Evolutionary conservation across 306 rosid species (phyloP), one percentile per base, ranked within the genome.

Genomic region (Malus fusca): DNA sequence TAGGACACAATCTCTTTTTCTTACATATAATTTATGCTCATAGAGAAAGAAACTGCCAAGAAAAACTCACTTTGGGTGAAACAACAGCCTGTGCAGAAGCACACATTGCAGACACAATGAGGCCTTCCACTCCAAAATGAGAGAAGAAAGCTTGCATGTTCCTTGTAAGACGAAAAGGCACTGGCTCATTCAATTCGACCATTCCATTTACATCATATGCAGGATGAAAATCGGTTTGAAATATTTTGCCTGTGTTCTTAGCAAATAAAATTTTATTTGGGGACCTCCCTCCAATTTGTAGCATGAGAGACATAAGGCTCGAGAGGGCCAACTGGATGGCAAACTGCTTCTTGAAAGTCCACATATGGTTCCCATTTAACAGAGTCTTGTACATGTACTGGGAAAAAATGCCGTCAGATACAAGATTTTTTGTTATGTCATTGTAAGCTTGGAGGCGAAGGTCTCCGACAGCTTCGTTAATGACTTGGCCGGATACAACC

Each of bases 311-410:
- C 96, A 92, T 86, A 84, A 96, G 90, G 82, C 98, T 92, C 43
- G 98, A 89, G 84, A 96, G 93, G 62, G 99, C 99, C 83, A 96
- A 85, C 88, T 96, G 99, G 87, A 92, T 87, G 70, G 99, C 99
- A 68, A 96, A 96, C 81, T 96, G 99, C 87, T 92, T 96, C 72
- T 96, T 96, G 85, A 96, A 96, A 80, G 98, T 96, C 99, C 99
- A 96, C 84, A 92, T 90, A 83, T 92, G 98, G 82, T 90, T 89
- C 31, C 98, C 98, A 64, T 88, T 92, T 35, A 85, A 90, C 59
- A 96, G 87, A 33, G 97, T 90, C 90, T 96, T 96, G 88, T 96
- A 96, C 98, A 96, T 92, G 72, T 88, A 96, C 85, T 96, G 98
- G 51, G 99, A 96, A 84, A 96, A 90, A 73, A 96, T 96, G 73